These are phyloP conservation scores for Sporisorium scitamineum DNA, from an alignment of 1,284 basidiomycete genomes.

Conservation along the genomic window DNA sequence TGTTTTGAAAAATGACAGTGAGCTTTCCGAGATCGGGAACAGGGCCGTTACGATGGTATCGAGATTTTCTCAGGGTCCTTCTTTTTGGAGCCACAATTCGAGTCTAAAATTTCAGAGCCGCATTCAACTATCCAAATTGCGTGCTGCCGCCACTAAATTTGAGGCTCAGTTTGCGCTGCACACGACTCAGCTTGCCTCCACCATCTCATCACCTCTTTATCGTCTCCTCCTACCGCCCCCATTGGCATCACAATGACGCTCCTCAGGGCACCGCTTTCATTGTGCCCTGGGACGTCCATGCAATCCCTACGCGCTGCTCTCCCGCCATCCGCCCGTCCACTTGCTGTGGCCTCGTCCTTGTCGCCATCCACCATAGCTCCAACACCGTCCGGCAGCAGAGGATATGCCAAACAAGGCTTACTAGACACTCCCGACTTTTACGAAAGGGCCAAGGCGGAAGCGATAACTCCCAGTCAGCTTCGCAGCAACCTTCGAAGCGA, in stretches of 20 bases:
- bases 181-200: neutral
- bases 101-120: constrained; percentile 2
- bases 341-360: too few species aligned
- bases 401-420: neutral
- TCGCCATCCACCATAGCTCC: neutral
- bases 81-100: neutral
- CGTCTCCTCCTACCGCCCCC: neutral
- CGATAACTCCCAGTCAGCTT: neutral
- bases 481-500: neutral
- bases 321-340: neutral
- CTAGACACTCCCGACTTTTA: neutral
- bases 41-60: neutral
- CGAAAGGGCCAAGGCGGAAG: constrained; percentile 2
- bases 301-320: neutral
- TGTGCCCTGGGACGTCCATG: constrained; percentile 20
- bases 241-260: constrained; percentile 15
- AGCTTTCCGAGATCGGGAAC: neutral
- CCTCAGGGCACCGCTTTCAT: constrained; percentile 28
- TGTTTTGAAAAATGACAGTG: neutral
- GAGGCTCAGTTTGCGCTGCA: neutral
- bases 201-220: constrained; percentile 5
- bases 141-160: neutral
- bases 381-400: constrained; percentile 6
- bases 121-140: neutral
- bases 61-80: constrained; percentile 1